These are phyloP conservation scores for Podosphaera xanthii DNA, from an alignment of 2,329 filamentous ascomycete species.

Conservation along the genomic window DNA sequence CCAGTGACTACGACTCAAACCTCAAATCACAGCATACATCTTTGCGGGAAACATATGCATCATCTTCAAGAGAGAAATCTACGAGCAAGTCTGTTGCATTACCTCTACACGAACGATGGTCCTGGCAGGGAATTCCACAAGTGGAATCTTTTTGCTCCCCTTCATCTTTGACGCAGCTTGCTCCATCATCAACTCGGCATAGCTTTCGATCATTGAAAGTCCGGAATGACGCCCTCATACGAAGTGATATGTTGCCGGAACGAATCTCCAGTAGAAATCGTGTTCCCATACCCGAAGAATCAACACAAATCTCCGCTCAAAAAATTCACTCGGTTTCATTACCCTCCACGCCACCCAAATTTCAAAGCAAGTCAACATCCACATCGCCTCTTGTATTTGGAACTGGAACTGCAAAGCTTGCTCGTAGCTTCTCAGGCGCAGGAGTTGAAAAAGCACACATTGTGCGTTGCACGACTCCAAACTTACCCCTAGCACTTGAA, in stretches of 20 bases:
- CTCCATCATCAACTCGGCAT: background rate
- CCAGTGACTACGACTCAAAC: background rate
- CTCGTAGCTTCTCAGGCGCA: background rate
- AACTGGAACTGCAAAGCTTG: constrained; percentile 1
- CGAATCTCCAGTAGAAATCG: background rate
- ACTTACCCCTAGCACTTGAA: background rate
- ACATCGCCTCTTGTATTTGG: constrained; percentile 1
- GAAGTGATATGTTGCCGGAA: background rate
- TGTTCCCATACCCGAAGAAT: background rate
- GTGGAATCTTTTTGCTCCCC: background rate
- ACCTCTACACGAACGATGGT: background rate
- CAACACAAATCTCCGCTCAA: background rate
- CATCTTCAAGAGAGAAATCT: background rate
- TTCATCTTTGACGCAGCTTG: background rate
- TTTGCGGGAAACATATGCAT: background rate
- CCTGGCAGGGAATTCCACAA: too few species aligned
- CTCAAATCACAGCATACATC: background rate
- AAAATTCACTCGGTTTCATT: background rate
- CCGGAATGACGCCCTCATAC: background rate
- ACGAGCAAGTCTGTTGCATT: too few species aligned
- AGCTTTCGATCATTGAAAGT: background rate
- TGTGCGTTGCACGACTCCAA: background rate
- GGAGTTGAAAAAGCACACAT: constrained; percentile 1
- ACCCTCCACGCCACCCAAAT: background rate
- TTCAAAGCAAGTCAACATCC: background rate